Evolutionary conservation across 2,329 filamentous ascomycete genomes (phyloP), one percentile per base, ranked within the genome.

Genomic region (Ophiostoma sp.): DNA sequence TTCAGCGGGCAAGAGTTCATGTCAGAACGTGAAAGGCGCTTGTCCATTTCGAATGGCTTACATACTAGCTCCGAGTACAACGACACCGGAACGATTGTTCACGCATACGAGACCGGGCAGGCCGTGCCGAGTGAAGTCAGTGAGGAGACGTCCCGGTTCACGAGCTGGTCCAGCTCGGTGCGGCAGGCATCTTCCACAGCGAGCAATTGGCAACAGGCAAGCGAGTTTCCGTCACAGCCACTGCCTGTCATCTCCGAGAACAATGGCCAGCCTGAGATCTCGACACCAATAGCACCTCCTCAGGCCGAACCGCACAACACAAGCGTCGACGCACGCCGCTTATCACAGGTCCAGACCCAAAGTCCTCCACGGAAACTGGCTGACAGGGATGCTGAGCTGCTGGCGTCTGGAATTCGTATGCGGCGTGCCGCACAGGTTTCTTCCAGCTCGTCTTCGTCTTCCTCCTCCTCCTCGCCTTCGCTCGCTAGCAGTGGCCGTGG

Each of bases 101-200:
- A 39, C 15, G 11, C 11, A 1, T 36, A 36, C 25, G 57, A n/a
- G 11, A 39, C 39, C 1, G 52, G 42, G 2, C 45, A 63, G 3
- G 33, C 11, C 0, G 28, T 9, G 11, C 48, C 3, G 22, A 75
- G 71, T 42, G 72, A 71, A 19, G 33, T 22, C 11, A 71, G 72
- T 11, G 73, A 69, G 8, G 50, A 52, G 25, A 76, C 75, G 1
- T 76, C 76, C 1, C 74, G 76, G 1, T 77, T 77, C 17, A 77
- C 76, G 3, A 77, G 76, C 55, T 77, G 75, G 75, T 76, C 76
- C 1, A 76, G 72, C 66, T 76, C 75, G 1, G 33, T 59, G 1
- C 73, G 48, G 0, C 74, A 22, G 50, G 33, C 73, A 7, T 74
- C 74, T 0, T 73, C 73, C 0, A 68, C 25, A 7, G 48, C 70